A percentile compares a stretch with the other conserved stretches of the same genome.
Conservation (phyloP, 306 rosid genomes). For the Acacia acuminata region DNA sequence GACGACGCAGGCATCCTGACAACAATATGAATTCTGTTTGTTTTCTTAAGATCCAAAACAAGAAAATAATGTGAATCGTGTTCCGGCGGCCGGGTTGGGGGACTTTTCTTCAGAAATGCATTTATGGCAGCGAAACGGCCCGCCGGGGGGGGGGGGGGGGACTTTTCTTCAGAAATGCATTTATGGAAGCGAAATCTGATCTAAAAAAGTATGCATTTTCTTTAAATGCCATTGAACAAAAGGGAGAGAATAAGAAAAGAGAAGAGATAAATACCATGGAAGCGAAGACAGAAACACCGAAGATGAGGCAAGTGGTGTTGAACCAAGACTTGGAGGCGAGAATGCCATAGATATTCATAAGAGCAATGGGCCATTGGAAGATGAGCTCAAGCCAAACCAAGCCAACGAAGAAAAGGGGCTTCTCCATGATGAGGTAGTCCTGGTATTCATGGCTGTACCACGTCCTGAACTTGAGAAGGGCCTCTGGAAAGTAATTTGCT, state of each 20-base stretch:
- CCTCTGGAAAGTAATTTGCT: constrained; percentile 43
- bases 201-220: neutral
- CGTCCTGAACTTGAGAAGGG: constrained; percentile 43
- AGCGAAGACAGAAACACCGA: constrained; percentile 62
- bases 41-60: constrained; percentile 2
- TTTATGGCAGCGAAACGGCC: neutral
- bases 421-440: constrained; percentile 56
- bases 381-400: constrained; percentile 73
- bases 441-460: constrained; percentile 51
- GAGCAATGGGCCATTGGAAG: constrained; percentile 74
- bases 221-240: neutral
- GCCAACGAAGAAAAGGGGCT: constrained; percentile 72
- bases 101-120: neutral
- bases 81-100: too few species aligned
- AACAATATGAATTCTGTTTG: neutral
- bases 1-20: neutral
- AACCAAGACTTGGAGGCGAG: constrained; percentile 65
- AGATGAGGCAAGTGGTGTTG: constrained; percentile 79
- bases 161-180: neutral
- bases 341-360: constrained; percentile 60
- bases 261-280: constrained; percentile 49
- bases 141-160: too few species aligned
- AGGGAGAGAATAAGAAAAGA: neutral
- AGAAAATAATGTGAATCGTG: neutral
- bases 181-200: neutral